Conservation (phyloP, 1,284 basidiomycete species). For the Marasmius oreades region DNA sequence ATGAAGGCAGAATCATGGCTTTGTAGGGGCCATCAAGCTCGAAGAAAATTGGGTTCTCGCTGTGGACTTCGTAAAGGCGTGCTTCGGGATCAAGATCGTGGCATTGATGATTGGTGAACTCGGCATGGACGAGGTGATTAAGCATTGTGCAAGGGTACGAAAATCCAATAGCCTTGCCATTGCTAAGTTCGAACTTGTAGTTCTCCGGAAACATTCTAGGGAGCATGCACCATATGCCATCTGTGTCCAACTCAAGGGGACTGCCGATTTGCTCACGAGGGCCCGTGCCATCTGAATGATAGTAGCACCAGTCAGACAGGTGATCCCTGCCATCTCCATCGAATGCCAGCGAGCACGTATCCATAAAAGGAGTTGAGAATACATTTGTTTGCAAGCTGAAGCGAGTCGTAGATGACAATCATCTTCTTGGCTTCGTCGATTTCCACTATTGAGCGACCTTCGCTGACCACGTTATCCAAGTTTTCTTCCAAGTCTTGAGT, state of each 20-base stretch:
- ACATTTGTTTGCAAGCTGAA: conserved; percentile 99
- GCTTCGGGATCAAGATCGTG: conserved; percentile 87
- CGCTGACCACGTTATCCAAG: conserved; percentile 75
- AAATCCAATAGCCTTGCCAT: conserved; percentile 86
- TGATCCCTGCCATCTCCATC: conserved; percentile 99
- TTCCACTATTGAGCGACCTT: conserved; percentile 75
- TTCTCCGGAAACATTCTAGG: conserved; percentile 98
- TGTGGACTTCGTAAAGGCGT: conserved; percentile 84
- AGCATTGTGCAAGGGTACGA: conserved; percentile 99
- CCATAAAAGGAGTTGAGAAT: conserved; percentile 99
- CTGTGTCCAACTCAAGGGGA: conserved; percentile 96
- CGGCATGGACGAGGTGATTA: conserved; percentile 94
- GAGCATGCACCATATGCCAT: conserved; percentile 99
- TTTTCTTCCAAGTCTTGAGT: conserved; percentile 99
- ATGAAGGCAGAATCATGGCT: conserved; percentile 98
- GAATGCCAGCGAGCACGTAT: conserved; percentile 99
- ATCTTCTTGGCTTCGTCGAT: conserved; percentile 98
- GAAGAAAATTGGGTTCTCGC: conserved; percentile 99
- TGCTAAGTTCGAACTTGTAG: conserved; percentile 90
- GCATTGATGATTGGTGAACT: conserved; percentile 98
- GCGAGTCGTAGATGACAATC: conserved; percentile 99
- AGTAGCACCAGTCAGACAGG: conserved; percentile 96
- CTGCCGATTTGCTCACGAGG: conserved; percentile 97
- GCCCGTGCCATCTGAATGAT: conserved; percentile 99
- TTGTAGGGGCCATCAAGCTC: conserved; percentile 98